Percentiles rank a stretch among this genome's conserved stretches.
Conservation (phyloP, 805 yeast genomes). For the Yarrowia divulgata region DNA sequence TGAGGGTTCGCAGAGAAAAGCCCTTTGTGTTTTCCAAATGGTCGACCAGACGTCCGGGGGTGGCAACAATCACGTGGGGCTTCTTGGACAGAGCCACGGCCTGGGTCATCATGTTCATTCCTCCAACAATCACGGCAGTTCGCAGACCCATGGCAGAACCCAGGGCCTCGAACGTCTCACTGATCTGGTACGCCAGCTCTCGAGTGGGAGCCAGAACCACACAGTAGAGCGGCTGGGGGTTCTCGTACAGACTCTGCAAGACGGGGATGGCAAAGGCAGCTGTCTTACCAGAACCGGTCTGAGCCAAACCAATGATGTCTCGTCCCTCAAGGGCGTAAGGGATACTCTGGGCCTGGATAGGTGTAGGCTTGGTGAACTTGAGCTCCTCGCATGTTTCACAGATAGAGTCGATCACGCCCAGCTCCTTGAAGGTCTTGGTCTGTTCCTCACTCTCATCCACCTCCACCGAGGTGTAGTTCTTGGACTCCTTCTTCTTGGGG, state of each 20-base stretch:
- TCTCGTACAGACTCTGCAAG: slow-evolving; percentile 87
- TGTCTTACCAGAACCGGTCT: slow-evolving; percentile 97
- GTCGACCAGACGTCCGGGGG: slow-evolving; percentile 75
- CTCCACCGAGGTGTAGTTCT: slow-evolving; percentile 40
- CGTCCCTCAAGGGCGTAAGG: slow-evolving; percentile 91
- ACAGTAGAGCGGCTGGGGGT: slow-evolving; percentile 86
- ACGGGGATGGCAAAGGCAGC: slow-evolving; percentile 98
- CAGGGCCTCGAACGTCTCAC: slow-evolving; percentile 92
- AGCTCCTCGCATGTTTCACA: slow-evolving; percentile 78
- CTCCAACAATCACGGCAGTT: slow-evolving; percentile 90
- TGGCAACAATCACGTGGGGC: slow-evolving; percentile 68
- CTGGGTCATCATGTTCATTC: slow-evolving; percentile 98
- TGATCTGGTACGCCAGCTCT: slow-evolving; percentile 66
- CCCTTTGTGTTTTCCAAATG: slow-evolving; percentile 94
- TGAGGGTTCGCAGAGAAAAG: slow-evolving; percentile 76
- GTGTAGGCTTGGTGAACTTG: slow-evolving; percentile 84
- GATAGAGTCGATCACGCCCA: slow-evolving; percentile 55
- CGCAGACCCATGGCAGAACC: slow-evolving; percentile 94
- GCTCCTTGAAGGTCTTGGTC: slow-evolving; percentile 47
- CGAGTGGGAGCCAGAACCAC: slow-evolving; percentile 82
- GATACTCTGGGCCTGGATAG: slow-evolving; percentile 89
- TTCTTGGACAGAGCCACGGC: slow-evolving; percentile 91
- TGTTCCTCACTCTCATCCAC: slow-evolving; percentile 36
- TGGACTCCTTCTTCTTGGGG: slow-evolving; percentile 18
- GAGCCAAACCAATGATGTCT: slow-evolving; percentile 95